phyloP scores from a whole-genome alignment of 768 basidiomycete species.

The Tricholoma sp. region DNA sequence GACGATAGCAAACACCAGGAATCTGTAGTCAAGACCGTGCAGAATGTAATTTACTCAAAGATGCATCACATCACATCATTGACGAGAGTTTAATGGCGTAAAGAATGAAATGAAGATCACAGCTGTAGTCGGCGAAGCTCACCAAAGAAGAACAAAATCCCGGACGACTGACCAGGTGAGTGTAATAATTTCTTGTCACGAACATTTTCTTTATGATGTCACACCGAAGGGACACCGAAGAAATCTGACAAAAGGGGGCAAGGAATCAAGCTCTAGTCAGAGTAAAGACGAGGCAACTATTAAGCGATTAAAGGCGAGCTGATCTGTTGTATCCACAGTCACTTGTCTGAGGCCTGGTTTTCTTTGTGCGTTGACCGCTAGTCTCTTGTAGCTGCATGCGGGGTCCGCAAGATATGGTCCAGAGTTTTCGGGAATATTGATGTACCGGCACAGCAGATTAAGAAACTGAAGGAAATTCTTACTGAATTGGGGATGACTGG shows the following conservation, averaged over 20 bases:
- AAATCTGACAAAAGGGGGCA: slow-evolving; percentile 14
- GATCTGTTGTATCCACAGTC: background rate
- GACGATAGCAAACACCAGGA: background rate
- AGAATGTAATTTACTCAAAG: background rate
- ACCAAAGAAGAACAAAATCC: slow-evolving; percentile 27
- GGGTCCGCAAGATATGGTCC: slow-evolving; percentile 72
- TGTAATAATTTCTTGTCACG: background rate
- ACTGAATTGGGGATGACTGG: slow-evolving; percentile 77
- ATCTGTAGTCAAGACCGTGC: background rate
- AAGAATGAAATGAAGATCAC: slow-evolving; percentile 60
- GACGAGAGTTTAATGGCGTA: slow-evolving; percentile 2
- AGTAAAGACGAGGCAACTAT: slow-evolving; percentile 70
- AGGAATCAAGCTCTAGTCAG: slow-evolving; percentile 25
- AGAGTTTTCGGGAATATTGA: slow-evolving; percentile 63
- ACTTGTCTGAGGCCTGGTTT: background rate
- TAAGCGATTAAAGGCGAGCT: slow-evolving; percentile 63
- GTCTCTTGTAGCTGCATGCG: slow-evolving; percentile 70
- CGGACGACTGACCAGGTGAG: background rate
- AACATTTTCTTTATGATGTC: background rate
- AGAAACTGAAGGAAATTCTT: slow-evolving; percentile 59
- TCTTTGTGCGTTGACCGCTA: slow-evolving; percentile 24
- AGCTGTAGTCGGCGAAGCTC: slow-evolving; percentile 53
- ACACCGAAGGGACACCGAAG: background rate
- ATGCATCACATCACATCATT: background rate
- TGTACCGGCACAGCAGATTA: slow-evolving; percentile 57